Evolutionary conservation across 495 filamentous ascomycete species (phyloP).

Genomic region (Xylaria bambusicola): DNA sequence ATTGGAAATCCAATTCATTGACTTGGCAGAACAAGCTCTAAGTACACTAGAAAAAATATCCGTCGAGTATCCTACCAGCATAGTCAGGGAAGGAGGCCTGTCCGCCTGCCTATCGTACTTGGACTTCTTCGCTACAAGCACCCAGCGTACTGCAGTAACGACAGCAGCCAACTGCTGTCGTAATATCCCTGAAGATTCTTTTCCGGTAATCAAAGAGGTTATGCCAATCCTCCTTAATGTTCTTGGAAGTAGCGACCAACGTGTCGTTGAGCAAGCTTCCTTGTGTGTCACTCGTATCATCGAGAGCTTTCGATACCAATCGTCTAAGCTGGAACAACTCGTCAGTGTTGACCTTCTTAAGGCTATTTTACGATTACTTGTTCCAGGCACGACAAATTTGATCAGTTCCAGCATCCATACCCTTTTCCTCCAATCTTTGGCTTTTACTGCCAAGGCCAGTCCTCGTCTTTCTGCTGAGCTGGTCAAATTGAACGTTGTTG

Average conservation of each 20-base stretch:
- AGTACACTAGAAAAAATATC: constrained; percentile 98
- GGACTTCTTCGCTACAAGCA: constrained; percentile 97
- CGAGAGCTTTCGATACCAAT: constrained; percentile 88
- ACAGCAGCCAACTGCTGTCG: constrained; percentile 98
- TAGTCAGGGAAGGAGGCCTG: constrained; percentile 93
- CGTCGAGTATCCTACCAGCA: constrained; percentile 90
- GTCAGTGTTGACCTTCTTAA: constrained; percentile 83
- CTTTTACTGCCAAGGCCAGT: constrained; percentile 85
- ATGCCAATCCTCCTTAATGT: constrained; percentile 95
- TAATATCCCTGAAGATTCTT: constrained; percentile 91
- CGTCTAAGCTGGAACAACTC: constrained; percentile 86
- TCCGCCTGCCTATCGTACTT: constrained; percentile 91
- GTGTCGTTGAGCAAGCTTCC: constrained; percentile 94
- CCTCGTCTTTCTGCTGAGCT: constrained; percentile 84
- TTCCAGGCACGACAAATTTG: constrained; percentile 93
- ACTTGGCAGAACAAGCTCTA: constrained; percentile 93
- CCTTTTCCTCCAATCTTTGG: constrained; percentile 88
- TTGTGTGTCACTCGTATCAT: constrained; percentile 96
- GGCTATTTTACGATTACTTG: constrained; percentile 83
- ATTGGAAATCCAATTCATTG: constrained; percentile 92
- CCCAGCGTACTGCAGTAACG: constrained; percentile 92
- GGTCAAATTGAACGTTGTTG: constrained; percentile 95
- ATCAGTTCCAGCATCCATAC: constrained; percentile 96
- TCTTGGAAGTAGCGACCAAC: constrained; percentile 87
- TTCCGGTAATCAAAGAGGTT: constrained; percentile 82